These are phyloP conservation scores for Backusella sp. DNA, from an alignment of 192 early-diverging fungal genomes.

Conservation along the genomic window DNA sequence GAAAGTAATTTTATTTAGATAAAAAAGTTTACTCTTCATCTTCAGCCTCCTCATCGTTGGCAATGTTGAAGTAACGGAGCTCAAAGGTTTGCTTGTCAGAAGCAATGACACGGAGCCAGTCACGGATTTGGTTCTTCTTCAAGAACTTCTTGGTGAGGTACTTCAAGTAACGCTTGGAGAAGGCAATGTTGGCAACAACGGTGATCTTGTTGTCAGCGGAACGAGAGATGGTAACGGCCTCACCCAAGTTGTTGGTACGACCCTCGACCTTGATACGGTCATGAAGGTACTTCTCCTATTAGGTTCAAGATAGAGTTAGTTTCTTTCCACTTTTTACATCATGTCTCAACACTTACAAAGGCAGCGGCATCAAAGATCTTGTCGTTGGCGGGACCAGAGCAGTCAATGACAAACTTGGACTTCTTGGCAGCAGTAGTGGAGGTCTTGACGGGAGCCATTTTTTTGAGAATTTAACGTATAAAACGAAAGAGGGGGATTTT, in stretches of 20 bases:
- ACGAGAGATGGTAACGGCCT: constrained; percentile 81
- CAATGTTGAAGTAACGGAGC: constrained; percentile 95
- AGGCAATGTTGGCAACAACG: constrained; percentile 69
- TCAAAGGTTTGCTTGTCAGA: constrained; percentile 86
- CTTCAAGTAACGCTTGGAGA: constrained; percentile 99
- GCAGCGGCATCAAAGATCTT: constrained; percentile 96
- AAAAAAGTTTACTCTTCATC: constrained; percentile 58
- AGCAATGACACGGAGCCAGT: constrained; percentile 97
- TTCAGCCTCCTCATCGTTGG: constrained; percentile 69
- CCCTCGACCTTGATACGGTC: constrained; percentile 98
- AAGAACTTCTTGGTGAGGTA: constrained; percentile 99
- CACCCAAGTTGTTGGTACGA: constrained; percentile 93
- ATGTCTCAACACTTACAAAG: constrained; percentile 60
- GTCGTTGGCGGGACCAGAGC: constrained; percentile 89
- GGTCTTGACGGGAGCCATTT: constrained; percentile 33
- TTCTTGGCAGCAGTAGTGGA: constrained; percentile 28
- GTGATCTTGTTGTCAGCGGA: constrained; percentile 70
- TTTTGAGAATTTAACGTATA: constrained; percentile 1
- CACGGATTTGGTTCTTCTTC: constrained; percentile 98
- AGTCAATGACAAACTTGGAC: constrained; percentile 88
- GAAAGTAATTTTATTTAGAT: constrained; percentile 9
- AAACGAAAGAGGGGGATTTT: constrained; percentile 5
- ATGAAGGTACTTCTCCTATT: constrained; percentile 94
- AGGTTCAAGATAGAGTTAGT: neutral
- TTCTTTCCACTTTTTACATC: too few species aligned